Evolutionary conservation across 2,329 filamentous ascomycete species (phyloP).

Genomic region (Verticillium isaacii): DNA sequence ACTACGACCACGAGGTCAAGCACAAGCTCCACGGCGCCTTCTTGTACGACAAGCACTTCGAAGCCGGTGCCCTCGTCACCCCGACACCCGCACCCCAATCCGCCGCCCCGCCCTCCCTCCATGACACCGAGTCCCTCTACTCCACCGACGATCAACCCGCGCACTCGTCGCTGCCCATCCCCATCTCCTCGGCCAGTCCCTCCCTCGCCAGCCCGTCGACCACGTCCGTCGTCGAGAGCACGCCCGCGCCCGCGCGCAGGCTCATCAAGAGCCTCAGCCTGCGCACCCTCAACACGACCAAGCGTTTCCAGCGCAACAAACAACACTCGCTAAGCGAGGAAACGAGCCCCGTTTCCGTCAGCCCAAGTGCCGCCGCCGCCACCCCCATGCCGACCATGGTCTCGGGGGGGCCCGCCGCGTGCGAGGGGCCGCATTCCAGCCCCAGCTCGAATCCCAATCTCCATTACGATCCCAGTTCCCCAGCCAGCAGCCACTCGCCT

Average conservation of each 20-base stretch:
- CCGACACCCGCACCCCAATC: not conserved
- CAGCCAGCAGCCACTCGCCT: slow-evolving; percentile 7
- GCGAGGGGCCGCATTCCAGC: not conserved
- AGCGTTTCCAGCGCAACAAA: not conserved
- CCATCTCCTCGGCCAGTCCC: not conserved
- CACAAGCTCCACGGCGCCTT: slow-evolving; percentile 5
- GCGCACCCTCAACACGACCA: slow-evolving; percentile 12
- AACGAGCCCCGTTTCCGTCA: not conserved
- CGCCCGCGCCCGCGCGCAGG: slow-evolving; percentile 9
- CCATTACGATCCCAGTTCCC: not conserved
- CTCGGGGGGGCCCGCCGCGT: not conserved
- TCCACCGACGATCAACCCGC: slow-evolving; percentile 9
- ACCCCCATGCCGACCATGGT: not conserved
- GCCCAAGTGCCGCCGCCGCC: not conserved
- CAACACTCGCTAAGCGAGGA: not conserved
- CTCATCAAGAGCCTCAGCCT: slow-evolving; percentile 22
- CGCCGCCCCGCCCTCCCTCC: slow-evolving; percentile 13
- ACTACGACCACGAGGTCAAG: slow-evolving; percentile 22
- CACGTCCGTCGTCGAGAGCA: not conserved
- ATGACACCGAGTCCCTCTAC: slow-evolving; percentile 25
- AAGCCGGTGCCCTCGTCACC: not conserved
- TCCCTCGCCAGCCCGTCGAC: not conserved
- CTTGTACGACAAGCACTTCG: not conserved
- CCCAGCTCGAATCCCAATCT: not conserved
- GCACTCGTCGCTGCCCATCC: not conserved